Evolutionary conservation across 768 basidiomycete species (phyloP).

Genomic region (Calocybe indica): DNA sequence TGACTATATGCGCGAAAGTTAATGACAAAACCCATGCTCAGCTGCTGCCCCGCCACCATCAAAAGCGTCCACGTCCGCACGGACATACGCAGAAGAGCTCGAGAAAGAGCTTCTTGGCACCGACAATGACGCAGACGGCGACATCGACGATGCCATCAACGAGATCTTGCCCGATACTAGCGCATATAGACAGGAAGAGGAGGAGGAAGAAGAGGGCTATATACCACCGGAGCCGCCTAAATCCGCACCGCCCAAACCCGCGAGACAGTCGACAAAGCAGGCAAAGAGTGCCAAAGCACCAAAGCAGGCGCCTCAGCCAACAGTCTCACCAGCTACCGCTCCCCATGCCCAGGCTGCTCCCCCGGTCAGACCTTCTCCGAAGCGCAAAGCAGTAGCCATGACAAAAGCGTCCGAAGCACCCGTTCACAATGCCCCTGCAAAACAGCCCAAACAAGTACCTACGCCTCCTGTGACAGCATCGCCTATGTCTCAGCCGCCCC

Average conservation of each 20-base stretch:
- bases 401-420: background rate
- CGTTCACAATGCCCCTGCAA: background rate
- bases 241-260: constrained; percentile 23
- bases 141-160: constrained; percentile 40
- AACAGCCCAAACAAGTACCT: constrained; percentile 5
- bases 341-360: too few species aligned
- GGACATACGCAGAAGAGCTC: constrained; percentile 17
- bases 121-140: constrained; percentile 23
- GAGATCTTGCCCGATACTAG: constrained; percentile 27
- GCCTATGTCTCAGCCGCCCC: too few species aligned
- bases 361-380: constrained; percentile 4
- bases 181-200: constrained; percentile 23
- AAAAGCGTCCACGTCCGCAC: constrained; percentile 9
- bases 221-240: constrained; percentile 20
- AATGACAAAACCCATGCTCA: constrained; percentile 7
- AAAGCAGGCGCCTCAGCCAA: constrained; percentile 18
- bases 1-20: constrained; percentile 1
- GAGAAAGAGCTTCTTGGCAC: constrained; percentile 20
- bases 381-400: constrained; percentile 3
- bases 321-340: constrained; percentile 3
- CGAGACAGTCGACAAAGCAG: too few species aligned
- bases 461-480: background rate
- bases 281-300: constrained; percentile 15
- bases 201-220: constrained; percentile 31
- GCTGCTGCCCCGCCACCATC: constrained; percentile 19